Percentiles rank a stretch among this genome's conserved stretches.
Conservation (phyloP, 768 basidiomycete genomes). For the Lepiota subincarnata region DNA sequence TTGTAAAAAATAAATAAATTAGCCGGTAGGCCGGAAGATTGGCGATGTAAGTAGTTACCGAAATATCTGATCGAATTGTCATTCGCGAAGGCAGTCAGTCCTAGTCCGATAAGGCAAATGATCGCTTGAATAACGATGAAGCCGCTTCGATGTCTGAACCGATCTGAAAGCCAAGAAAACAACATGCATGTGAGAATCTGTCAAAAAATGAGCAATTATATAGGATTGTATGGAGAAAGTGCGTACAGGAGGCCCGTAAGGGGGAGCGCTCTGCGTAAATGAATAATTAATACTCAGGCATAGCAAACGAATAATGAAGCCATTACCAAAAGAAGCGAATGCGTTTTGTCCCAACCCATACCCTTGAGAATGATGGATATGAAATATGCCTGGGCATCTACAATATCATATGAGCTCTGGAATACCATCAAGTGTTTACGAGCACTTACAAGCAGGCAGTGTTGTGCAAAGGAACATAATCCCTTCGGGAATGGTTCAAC, state of each 20-base stretch:
- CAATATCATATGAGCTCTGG: not conserved
- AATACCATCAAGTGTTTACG: not conserved
- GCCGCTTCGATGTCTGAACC: conserved; percentile 35
- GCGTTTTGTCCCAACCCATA: conserved; percentile 37
- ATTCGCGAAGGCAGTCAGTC: conserved; percentile 34
- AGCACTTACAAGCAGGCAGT: conserved; percentile 36
- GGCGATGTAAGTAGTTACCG: conserved; percentile 23
- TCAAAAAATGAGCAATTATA: not conserved
- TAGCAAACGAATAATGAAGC: not conserved
- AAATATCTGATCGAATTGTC: conserved; percentile 37
- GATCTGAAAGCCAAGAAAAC: conserved; percentile 45
- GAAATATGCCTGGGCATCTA: conserved; percentile 43
- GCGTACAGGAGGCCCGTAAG: conserved; percentile 41
- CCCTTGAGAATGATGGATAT: conserved; percentile 42
- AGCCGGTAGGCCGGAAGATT: not conserved
- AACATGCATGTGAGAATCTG: conserved; percentile 37
- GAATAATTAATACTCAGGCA: not conserved
- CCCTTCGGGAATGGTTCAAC: conserved; percentile 21
- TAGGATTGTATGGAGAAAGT: not conserved
- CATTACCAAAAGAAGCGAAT: conserved; percentile 39
- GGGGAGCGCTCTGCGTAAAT: conserved; percentile 36
- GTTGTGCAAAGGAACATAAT: conserved; percentile 41
- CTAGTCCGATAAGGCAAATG: conserved; percentile 36
- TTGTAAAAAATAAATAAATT: not conserved
- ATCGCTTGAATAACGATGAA: conserved; percentile 36